Evolutionary conservation across 2,329 filamentous ascomycete genomes (phyloP), one percentile per base, ranked within the genome.

Genomic region (Berkeleyomyces basicola): DNA sequence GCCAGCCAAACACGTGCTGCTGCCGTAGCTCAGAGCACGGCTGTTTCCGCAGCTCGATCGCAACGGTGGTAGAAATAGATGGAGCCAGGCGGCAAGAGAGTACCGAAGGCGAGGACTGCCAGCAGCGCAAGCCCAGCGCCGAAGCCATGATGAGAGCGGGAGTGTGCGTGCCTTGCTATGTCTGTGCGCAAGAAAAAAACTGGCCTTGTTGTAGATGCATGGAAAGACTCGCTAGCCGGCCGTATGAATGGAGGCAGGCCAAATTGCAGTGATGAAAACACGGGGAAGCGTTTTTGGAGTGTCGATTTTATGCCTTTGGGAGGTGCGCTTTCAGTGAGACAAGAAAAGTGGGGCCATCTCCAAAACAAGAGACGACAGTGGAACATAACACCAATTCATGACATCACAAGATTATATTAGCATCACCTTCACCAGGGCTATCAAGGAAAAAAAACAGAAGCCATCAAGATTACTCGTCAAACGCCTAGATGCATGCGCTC

Each of bases 401-500:
- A 53, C 9, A 33, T 31, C 11, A 57, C 33, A 59, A 5, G 49
- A 53, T 10, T 14, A n/a, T n/a, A n/a, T n/a, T 14, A 53, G 7
- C 37, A 33, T 43, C 23, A 9, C 7, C 57, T 23, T 59, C 37
- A 7, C 40, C 10, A n/a, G 31, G 7, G 40, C 4, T 23, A 59
- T 14, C 36, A 57, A 31, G 4, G 23, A 31, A 11, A 31, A 11
- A 31, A 39, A 58, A 51, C 16, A 51, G 33, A 23, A 57, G 9
- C 42, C 36, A 11, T n/a, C 39, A 62, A 62, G 43, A 36, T 61
- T 43, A 61, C 60, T 46, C 39, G 51, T 63, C 46, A 55, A 63
- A 63, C 62, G 58, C 58, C 62, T 53, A 60, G 46, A 63, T 63
- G 62, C 62, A 63, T 63, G 57, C 61, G 53, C 55, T 62, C 55